Conservation (phyloP, 139 green algal species). For the Coccomyxa sp. region DNA sequence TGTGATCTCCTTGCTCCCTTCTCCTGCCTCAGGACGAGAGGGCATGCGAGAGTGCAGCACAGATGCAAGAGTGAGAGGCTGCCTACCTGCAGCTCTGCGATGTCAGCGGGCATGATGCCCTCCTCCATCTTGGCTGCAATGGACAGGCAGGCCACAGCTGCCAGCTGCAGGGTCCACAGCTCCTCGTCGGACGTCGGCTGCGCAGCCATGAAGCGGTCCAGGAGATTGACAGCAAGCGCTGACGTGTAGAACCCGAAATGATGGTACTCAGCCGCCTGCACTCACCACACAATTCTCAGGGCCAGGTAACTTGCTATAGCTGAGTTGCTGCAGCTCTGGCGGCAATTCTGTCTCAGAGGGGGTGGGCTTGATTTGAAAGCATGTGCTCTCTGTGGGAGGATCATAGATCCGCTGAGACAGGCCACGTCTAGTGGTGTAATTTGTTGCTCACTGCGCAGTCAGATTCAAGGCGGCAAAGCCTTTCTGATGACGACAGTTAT, state of each 20-base stretch:
- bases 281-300: not conserved
- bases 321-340: too few relatives aligned
- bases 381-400: not conserved
- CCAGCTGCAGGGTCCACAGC: not conserved
- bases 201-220: slow-evolving; percentile 3
- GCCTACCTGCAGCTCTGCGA: slow-evolving; percentile 10
- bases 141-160: slow-evolving; percentile 8
- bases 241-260: not conserved
- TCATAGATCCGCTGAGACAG: not conserved
- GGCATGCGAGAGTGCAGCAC: too few relatives aligned
- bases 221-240: not conserved
- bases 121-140: slow-evolving; percentile 17
- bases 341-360: too few relatives aligned
- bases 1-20: too few relatives aligned
- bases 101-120: not conserved
- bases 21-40: too few relatives aligned
- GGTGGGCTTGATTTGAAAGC: too few relatives aligned
- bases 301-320: not conserved
- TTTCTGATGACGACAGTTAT: too few relatives aligned
- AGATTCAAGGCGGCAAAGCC: too few relatives aligned
- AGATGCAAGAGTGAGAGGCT: not conserved
- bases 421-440: not conserved
- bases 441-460: not conserved
- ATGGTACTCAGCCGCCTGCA: not conserved
- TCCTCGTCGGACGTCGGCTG: not conserved